These are phyloP conservation scores for Trichoderma sp. DNA, from an alignment of 2,329 filamentous ascomycete species.

Conservation along the genomic window DNA sequence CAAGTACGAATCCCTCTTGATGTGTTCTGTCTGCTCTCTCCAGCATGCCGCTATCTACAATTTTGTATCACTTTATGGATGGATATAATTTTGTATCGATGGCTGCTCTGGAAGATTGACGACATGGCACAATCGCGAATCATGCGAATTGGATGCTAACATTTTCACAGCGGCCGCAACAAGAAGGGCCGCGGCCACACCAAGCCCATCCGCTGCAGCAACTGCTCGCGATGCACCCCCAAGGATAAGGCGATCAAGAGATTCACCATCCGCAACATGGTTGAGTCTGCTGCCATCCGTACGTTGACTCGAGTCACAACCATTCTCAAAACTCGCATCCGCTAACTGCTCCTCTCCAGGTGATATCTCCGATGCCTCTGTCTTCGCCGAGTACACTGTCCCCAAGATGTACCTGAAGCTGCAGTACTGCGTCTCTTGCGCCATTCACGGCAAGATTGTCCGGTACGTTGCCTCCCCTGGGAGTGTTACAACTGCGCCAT, in stretches of 20 bases:
- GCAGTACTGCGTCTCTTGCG: constrained; percentile 99
- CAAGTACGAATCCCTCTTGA: constrained; percentile 51
- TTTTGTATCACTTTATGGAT: constrained; percentile 24
- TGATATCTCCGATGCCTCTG: constrained; percentile 99
- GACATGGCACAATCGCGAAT: constrained; percentile 26
- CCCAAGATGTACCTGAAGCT: constrained; percentile 99
- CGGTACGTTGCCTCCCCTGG: constrained; percentile 76
- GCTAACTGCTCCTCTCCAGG: constrained; percentile 55
- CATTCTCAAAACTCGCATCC: not conserved
- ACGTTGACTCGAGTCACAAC: constrained; percentile 54
- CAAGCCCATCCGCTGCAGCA: constrained; percentile 89
- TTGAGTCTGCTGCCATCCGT: constrained; percentile 99
- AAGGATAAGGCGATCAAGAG: constrained; percentile 99
- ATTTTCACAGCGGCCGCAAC: constrained; percentile 80
- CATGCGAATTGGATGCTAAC: constrained; percentile 31
- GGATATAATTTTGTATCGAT: not conserved
- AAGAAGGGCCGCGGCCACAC: constrained; percentile 99
- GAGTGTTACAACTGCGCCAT: constrained; percentile 62
- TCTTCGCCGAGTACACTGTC: constrained; percentile 98
- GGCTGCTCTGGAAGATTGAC: not conserved
- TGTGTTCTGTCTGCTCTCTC: not conserved
- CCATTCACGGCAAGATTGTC: constrained; percentile 99
- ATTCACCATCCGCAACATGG: constrained; percentile 99
- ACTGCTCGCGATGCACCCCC: constrained; percentile 82
- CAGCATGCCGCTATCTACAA: constrained; percentile 35